Evolutionary conservation across 129 eudicot species (phyloP).

Genomic region (Erigeron canadensis): DNA sequence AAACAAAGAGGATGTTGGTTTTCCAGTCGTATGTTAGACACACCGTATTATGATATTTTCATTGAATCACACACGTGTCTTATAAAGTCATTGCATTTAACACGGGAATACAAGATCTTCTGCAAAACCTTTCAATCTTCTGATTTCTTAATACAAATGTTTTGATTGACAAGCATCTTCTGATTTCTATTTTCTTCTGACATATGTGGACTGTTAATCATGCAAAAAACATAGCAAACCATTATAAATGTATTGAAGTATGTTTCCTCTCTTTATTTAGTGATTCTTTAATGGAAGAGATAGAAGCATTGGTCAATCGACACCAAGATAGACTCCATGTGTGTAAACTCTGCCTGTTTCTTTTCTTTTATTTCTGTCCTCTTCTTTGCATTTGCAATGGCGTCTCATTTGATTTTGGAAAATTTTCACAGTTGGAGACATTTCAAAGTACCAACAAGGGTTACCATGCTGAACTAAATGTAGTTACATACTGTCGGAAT

Average conservation of each 20-base stretch:
- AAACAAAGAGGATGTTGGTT: constrained; percentile 1
- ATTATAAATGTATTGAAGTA: constrained; percentile 4
- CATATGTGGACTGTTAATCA: background rate
- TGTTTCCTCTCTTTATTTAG: constrained; percentile 32
- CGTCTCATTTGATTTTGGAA: constrained; percentile 18
- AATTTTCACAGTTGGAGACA: constrained; percentile 67
- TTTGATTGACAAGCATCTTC: background rate
- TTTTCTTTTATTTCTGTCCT: background rate
- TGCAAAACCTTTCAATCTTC: background rate
- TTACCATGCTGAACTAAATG: constrained; percentile 69
- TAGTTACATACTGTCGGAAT: constrained; percentile 76
- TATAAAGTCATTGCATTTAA: background rate
- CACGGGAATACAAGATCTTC: background rate
- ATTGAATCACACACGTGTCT: background rate
- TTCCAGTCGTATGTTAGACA: constrained; percentile 1
- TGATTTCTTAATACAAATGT: background rate
- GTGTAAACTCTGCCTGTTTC: constrained; percentile 23
- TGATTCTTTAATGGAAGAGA: constrained; percentile 84
- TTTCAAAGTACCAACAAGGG: constrained; percentile 64
- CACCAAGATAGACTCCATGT: constrained; percentile 78
- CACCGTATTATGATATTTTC: background rate
- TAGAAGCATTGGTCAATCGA: constrained; percentile 75
- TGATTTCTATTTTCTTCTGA: constrained; percentile 9
- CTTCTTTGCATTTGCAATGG: background rate
- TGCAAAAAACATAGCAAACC: background rate